Evolutionary conservation across 768 basidiomycete genomes (phyloP), one percentile per base, ranked within the genome.

Genomic region (Auricularia cornea): DNA sequence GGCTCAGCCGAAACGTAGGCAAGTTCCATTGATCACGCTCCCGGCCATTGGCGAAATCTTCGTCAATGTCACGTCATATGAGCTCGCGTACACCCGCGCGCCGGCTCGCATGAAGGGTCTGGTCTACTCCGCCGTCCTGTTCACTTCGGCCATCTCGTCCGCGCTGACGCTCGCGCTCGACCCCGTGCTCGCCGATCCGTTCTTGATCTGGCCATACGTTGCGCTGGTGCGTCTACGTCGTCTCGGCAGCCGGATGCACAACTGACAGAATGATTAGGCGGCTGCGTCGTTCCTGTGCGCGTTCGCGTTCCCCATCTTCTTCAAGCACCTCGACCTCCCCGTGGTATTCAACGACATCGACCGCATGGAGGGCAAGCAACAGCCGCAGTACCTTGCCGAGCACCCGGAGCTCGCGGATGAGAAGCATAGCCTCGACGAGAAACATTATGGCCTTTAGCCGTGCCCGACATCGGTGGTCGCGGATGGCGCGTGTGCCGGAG

Each of bases 41-140:
- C 71, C 73, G 11, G 73, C 72, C 28, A 35, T 70, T 44, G 72
- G 69, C 18, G 74, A 74, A 60, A n/a, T 73, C 12, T 72, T 75
- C 59, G 68, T 72, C 63, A 71, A 70, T 63, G 67, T 75, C 51
- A 72, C 73, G 3, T 66, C 68, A 0, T 73, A 74, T 63, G 73
- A 75, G 66, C 44, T 72, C 23, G 74, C 74, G 28, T 73, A 73
- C 65, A 72, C 72, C 33, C 65, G 70, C 40, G 66, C 74, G 12
- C 74, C 74, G 3, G 68, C 68, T 29, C 61, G 71, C 38, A 74
- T 72, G 72, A 71, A 73, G 71, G 69, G 69, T 64, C 65, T 75
- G 31, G 71, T 74, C 41, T 72, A 72, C 61, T 68, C 72, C 35
- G 40, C 69, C 35, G 62, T 64, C 33, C 66, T 73, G 31, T 72